Evolutionary conservation across 116 monocot species (phyloP), one percentile per base, ranked within the genome.

Genomic region (Phalaenopsis hybrid): DNA sequence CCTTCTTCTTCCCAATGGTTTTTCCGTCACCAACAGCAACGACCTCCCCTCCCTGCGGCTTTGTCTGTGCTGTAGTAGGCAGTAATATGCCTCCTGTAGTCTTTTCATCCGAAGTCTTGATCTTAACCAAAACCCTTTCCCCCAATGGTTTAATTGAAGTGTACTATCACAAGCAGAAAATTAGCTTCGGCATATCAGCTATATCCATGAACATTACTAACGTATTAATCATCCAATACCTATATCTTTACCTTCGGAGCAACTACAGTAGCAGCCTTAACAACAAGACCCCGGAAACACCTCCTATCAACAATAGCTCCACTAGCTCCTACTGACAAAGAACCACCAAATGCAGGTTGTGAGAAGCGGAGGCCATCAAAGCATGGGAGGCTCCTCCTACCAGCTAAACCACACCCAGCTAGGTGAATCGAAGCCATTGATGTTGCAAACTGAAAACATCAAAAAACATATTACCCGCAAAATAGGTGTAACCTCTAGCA

Each of bases 21-120:
- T 55, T 87, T 45, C 90, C 90, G n/a, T 90, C 87, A 51, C 90
- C 90, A 80, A 84, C 46, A 9, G 87, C 90, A 79, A 90, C 88
- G 13, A 90, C 88, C 72, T 90, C 86, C 15, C 87, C 90, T 58
- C 82, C 85, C 67, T 88, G 88, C 8, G 90, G 85, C 59, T 84
- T 90, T 9, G 85, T 63, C 80, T 88, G 85, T n/a, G 88, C 84
- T 74, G 80, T 46, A 18, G 87, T 78, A n/a, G 90, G 90, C 28
- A 90, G 84, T 21, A 85, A 82, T 63, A 90, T 87, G 1, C 90
- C 90, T 46, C 90, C 90, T 25, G 70, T 78, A n/a, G 88, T 86
- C 57, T 87, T 87, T 34, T 84, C 90, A 49, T 90, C 90, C 13
- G 82, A 79, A 16, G 79, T 67, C 52, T 90, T 87, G 70, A 90